These are phyloP conservation scores for Trichophyton simii DNA, from an alignment of 2,329 filamentous ascomycete genomes.

Conservation along the genomic window DNA sequence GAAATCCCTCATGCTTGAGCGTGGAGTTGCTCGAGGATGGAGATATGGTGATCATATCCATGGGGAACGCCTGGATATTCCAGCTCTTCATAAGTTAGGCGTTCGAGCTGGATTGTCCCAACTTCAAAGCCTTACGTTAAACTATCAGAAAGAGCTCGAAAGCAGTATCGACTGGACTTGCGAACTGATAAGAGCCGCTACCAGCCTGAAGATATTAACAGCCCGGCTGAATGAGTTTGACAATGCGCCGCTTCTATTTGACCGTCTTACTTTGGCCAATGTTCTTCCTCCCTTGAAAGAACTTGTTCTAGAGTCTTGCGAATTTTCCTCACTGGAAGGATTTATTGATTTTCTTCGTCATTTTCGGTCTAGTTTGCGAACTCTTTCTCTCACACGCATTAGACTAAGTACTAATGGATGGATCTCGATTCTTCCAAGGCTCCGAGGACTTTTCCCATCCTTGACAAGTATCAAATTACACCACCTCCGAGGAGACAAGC, in stretches of 20 bases:
- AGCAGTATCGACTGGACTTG: neutral
- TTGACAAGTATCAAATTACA: neutral
- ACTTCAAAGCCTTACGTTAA: neutral
- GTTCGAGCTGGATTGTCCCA: neutral
- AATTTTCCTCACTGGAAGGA: neutral
- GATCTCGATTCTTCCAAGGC: neutral
- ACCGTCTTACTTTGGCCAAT: neutral
- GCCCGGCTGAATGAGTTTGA: neutral
- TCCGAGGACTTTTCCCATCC: neutral
- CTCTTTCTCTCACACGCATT: neutral
- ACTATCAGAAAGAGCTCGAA: neutral
- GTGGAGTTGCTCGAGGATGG: neutral
- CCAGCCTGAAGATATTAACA: neutral
- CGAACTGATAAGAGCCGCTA: neutral
- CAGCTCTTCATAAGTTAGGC: neutral
- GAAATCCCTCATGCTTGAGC: neutral
- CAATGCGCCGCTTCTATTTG: neutral
- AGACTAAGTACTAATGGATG: neutral
- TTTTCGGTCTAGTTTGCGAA: neutral
- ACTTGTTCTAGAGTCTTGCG: neutral
- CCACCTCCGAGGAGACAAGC: neutral
- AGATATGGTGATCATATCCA: neutral
- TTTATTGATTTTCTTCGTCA: neutral
- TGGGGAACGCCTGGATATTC: neutral
- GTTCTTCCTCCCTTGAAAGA: neutral